Base-by-base conservation (phyloP, 164 flowering plant species). In the Dillenia turbinata region DNA sequence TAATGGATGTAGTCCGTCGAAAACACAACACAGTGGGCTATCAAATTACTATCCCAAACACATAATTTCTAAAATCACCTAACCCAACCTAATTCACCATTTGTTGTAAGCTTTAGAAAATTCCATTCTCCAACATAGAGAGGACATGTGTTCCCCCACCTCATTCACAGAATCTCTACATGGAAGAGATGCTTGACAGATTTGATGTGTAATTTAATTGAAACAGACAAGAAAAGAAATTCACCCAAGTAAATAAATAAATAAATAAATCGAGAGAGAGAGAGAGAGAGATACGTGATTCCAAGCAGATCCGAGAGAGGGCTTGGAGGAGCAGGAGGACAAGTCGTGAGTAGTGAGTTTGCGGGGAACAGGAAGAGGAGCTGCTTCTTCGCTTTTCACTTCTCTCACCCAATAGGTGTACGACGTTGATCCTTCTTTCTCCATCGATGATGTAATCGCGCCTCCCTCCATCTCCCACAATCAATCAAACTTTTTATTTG, bases 341-440 rank as follows among this genome's bases (percentile, higher is more conserved):
- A 66, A 17, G 19, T 83, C 89, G 0, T 80, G 54, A 14, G 73
- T 53, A 9, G 79, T 49, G 51, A 92, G 87, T 75, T 89, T 89
- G 53, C 78, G 81, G 44, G 93, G 96, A 12, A 70, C 78, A 0
- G 96, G 92, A 2, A 80, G 70, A 0, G 98, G 96, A 9, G 92
- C 96, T 0, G 96, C 96, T 26, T 84, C 96, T 7, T 72, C 69
- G 15, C 58, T 33, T 5, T 33, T 78, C 15, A 52, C 68, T 51
- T 83, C 85, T 59, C 98, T 70, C 5, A 92, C 96, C 98, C 98
- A 92, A 57, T 92, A 92, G 12, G 78, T 87, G 63, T 92, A 92
- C 0, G 97, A 92, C 1, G 79, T 17, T 2, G 73, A 33, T 33
- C 40, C 40, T 33, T 33, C 56, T 50, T 65, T 47, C 52, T 75